Base-by-base conservation (phyloP, 495 filamentous ascomycete species). In the Trichoderma orchidacearum region DNA sequence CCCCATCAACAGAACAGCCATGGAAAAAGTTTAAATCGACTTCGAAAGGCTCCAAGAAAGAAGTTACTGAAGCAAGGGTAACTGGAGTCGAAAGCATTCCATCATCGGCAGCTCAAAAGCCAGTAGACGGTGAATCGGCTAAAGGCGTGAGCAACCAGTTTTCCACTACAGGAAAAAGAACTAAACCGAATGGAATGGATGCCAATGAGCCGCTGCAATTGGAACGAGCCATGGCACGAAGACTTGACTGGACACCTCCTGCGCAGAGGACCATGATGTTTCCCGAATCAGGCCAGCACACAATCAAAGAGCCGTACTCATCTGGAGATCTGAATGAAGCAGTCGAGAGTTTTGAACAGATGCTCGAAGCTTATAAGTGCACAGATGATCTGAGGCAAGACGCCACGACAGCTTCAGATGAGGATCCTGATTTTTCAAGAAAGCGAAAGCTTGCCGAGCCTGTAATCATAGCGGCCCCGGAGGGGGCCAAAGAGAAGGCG, bases 241-340 rank as follows among this genome's bases (percentile, higher is more conserved):
- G 78, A 54, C 62, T 63, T 9, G 68, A 78, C 59, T 87, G 83
- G 84, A 86, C 83, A 5, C 78, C 78, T 13, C 82, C 81, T 1
- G 66, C 66, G 1, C 67, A 66, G 17, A 63, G 68, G 48, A 60
- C 55, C 7, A 51, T 32, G 0, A 54, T 60, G 21, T 13, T 59
- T n/a, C 31, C 58, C 25, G 56, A 52, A 3, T 56, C 38, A 1
- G 60, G 4, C 34, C 45, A 54, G 5, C 21, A 18, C 27, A 13
- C 41, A 25, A 5, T 48, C 3, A 12, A 48, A 9, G 41, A 27
- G 3, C 7, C 12, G 1, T 18, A 21, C 9, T 45, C 36, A 25
- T 23, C 18, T 1, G 34, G 12, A 48, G 41, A 27, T 12, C 18
- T 17, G 23, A 6, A 27, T 13, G 41, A 27, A 25, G 41, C 18